These are phyloP conservation scores for Trichoderma breve DNA, from an alignment of 2,329 filamentous ascomycete genomes.

Conservation along the genomic window DNA sequence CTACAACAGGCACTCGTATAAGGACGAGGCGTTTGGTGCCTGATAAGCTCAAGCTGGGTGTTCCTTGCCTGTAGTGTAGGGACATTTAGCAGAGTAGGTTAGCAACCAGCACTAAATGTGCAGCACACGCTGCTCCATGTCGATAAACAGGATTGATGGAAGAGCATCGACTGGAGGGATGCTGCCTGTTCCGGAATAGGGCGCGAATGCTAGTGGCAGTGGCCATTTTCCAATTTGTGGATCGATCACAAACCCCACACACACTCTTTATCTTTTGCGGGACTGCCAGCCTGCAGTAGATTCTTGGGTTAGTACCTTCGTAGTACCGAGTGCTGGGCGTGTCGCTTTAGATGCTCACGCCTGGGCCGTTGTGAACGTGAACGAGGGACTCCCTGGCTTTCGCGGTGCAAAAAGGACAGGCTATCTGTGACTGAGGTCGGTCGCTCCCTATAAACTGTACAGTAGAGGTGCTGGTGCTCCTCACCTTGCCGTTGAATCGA, in stretches of 20 bases:
- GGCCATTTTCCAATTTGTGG: background rate
- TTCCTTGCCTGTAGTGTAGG: background rate
- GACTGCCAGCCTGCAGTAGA: background rate
- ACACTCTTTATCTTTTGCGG: conserved; percentile 2
- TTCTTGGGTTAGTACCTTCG: background rate
- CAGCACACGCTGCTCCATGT: background rate
- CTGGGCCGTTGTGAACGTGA: background rate
- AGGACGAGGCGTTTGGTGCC: background rate
- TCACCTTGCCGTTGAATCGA: background rate
- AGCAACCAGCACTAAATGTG: background rate
- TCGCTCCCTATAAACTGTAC: too few species aligned
- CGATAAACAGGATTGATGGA: background rate
- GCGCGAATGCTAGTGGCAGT: background rate
- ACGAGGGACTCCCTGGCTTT: background rate
- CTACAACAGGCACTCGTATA: background rate
- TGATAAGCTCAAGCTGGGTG: background rate
- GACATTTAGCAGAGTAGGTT: background rate
- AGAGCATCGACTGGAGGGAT: background rate
- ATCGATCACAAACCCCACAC: conserved; percentile 11
- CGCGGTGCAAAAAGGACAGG: background rate
- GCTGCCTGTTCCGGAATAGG: background rate
- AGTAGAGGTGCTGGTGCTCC: background rate
- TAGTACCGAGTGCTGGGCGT: background rate
- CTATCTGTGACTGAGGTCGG: background rate
- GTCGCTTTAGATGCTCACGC: background rate